Percentiles rank a stretch among this genome's conserved stretches.
phyloP scores from a whole-genome alignment of 2,329 filamentous ascomycete genomes.

The Drechslerella coelobrocha region DNA sequence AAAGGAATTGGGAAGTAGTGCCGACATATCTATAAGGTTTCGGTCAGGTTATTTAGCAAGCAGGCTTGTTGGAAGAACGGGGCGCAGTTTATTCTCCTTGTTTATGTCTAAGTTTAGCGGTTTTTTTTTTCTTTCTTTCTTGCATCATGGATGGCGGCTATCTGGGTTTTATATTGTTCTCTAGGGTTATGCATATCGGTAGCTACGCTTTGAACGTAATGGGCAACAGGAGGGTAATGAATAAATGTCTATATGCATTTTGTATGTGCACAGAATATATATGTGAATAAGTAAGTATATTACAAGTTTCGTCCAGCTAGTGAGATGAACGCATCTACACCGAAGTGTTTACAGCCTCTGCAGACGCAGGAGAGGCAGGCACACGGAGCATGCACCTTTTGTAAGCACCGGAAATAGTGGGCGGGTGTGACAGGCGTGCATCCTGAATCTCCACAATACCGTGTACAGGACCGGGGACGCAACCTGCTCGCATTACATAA shows the following conservation, averaged over 20 bases:
- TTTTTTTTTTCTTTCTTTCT: no score
- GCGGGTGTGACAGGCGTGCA: conserved; percentile 60
- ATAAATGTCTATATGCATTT: no score
- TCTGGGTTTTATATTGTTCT: neutral
- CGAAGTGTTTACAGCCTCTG: neutral
- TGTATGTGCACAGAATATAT: no score
- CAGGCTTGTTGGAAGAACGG: conserved; percentile 16
- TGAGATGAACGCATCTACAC: neutral
- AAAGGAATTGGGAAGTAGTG: conserved; percentile 58
- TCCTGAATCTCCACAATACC: conserved; percentile 85
- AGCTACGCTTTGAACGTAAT: no score
- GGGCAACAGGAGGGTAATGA: no score
- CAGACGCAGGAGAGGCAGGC: neutral
- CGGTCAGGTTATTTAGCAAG: conserved; percentile 1
- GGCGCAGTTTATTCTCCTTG: no score
- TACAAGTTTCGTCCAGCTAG: neutral
- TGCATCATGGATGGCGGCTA: no score
- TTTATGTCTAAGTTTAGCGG: no score
- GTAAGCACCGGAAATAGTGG: conserved; percentile 36
- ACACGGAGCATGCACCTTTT: conserved; percentile 23
- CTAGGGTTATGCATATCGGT: no score
- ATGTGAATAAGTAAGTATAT: neutral
- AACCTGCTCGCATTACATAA: conserved; percentile 61
- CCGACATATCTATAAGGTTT: neutral
- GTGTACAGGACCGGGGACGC: conserved; percentile 86